phyloP scores from a whole-genome alignment of 495 filamentous ascomycete species.

The Aspergillus mulundensis region DNA sequence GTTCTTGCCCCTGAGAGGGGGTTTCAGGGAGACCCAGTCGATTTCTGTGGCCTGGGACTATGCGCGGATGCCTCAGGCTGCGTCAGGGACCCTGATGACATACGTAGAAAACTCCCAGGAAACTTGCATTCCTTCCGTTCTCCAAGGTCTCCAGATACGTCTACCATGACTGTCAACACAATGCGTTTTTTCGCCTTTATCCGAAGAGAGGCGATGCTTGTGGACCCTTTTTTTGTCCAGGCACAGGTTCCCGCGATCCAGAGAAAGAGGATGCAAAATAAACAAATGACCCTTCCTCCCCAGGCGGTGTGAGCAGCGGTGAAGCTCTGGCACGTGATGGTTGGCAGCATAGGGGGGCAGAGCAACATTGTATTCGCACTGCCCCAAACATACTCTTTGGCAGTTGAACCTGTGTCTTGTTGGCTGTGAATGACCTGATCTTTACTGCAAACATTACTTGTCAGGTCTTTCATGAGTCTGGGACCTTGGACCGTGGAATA shows the following conservation, averaged over 20 bases:
- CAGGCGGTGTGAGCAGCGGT: constrained; percentile 21
- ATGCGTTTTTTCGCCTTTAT: not conserved
- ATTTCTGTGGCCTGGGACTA: not conserved
- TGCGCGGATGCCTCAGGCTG: not conserved
- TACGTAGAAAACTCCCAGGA: not conserved
- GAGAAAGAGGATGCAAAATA: constrained; percentile 1
- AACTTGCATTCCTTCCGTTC: not conserved
- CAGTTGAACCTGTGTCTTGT: constrained; percentile 5
- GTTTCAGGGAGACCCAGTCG: not conserved
- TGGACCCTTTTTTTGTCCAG: not conserved
- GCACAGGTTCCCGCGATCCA: not conserved
- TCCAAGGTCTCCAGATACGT: not conserved
- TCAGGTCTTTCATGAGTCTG: constrained; percentile 4
- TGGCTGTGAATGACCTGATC: constrained; percentile 2
- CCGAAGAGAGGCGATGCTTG: not conserved
- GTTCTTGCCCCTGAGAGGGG: not conserved
- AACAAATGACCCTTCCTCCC: constrained; percentile 4
- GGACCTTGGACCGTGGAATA: not conserved
- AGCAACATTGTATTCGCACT: constrained; percentile 20
- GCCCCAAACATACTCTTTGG: constrained; percentile 18
- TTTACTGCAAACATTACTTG: constrained; percentile 1
- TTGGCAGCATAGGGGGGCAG: constrained; percentile 21
- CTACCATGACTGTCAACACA: not conserved
- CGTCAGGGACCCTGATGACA: not conserved
- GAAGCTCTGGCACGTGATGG: constrained; percentile 20